Evolutionary conservation across 2,329 filamentous ascomycete genomes (phyloP).

Genomic region (Stagonosporopsis cucurbitacearum): DNA sequence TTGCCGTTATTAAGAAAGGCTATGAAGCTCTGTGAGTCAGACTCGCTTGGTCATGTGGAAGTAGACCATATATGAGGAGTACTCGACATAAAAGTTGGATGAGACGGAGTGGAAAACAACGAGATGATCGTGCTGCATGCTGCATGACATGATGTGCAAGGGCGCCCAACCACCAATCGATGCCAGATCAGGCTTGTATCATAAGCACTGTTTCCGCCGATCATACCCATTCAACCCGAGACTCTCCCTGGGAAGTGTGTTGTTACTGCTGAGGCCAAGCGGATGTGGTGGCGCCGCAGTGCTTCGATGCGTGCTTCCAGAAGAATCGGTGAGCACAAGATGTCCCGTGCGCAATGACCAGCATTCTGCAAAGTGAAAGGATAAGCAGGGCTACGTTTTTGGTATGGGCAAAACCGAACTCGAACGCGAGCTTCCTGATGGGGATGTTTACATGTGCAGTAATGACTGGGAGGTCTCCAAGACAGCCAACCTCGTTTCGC

Average conservation of each 20-base stretch:
- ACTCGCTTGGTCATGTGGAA: not conserved
- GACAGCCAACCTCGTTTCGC: constrained; percentile 1
- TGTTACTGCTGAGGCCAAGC: constrained; percentile 5
- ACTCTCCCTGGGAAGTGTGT: constrained; percentile 5
- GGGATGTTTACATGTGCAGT: constrained; percentile 9
- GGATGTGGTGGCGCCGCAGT: constrained; percentile 6
- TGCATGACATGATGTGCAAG: constrained; percentile 20
- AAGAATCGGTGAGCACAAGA: constrained; percentile 12
- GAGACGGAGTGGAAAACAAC: not conserved
- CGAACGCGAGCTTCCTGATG: constrained; percentile 2
- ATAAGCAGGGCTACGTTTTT: not conserved
- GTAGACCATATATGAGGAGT: not conserved
- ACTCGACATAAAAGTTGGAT: not conserved
- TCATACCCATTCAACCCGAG: constrained; percentile 16
- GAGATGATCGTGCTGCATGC: constrained; percentile 14
- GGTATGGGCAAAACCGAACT: not conserved
- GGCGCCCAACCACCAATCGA: constrained; percentile 10
- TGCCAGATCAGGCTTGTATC: constrained; percentile 9
- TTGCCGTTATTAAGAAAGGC: not conserved
- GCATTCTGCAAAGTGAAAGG: not conserved
- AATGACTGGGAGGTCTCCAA: constrained; percentile 4
- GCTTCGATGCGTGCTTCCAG: constrained; percentile 22
- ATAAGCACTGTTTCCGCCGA: constrained; percentile 6
- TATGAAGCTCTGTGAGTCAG: not conserved
- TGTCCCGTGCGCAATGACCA: constrained; percentile 14